These are phyloP conservation scores for Metschnikowia dekortorum DNA, from an alignment of 805 yeast species.

Conservation along the genomic window DNA sequence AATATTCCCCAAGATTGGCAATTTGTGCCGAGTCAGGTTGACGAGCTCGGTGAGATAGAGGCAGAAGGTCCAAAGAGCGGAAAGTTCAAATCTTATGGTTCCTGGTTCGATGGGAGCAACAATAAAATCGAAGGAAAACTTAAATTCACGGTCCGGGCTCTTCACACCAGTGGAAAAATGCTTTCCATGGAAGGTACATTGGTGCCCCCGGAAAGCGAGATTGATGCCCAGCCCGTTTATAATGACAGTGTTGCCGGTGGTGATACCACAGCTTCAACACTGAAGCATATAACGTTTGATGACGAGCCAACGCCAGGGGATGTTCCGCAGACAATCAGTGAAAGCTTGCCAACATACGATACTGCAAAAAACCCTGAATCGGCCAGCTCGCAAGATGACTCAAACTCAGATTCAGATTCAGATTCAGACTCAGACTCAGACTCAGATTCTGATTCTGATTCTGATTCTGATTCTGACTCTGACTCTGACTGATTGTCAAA, in stretches of 20 bases:
- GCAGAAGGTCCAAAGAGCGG: conserved; percentile 17
- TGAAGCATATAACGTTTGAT: conserved; percentile 17
- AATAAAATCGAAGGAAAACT: conserved; percentile 78
- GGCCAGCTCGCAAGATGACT: conserved; percentile 12
- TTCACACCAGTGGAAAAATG: conserved; percentile 75
- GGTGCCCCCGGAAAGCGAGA: conserved; percentile 52
- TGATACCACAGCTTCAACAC: conserved; percentile 5
- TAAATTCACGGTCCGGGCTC: conserved; percentile 65
- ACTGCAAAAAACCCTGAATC: conserved; percentile 2
- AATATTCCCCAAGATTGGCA: conserved; percentile 85
- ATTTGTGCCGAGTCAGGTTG: conserved; percentile 75
- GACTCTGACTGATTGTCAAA: conserved; percentile 7
- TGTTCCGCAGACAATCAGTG: neutral
- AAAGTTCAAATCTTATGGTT: conserved; percentile 61
- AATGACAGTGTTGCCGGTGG: conserved; percentile 26
- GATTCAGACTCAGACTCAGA: conserved; percentile 13
- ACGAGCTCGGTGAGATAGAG: conserved; percentile 37
- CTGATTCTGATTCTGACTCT: conserved; percentile 6
- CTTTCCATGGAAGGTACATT: conserved; percentile 88
- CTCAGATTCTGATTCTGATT: conserved; percentile 9
- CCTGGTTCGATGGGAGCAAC: conserved; percentile 80
- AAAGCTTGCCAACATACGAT: conserved; percentile 5
- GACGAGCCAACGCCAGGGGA: conserved; percentile 7
- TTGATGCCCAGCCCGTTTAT: conserved; percentile 51
- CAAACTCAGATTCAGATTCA: conserved; percentile 13